phyloP scores from a whole-genome alignment of 345 rosid species.

The Corchorus capsularis region DNA sequence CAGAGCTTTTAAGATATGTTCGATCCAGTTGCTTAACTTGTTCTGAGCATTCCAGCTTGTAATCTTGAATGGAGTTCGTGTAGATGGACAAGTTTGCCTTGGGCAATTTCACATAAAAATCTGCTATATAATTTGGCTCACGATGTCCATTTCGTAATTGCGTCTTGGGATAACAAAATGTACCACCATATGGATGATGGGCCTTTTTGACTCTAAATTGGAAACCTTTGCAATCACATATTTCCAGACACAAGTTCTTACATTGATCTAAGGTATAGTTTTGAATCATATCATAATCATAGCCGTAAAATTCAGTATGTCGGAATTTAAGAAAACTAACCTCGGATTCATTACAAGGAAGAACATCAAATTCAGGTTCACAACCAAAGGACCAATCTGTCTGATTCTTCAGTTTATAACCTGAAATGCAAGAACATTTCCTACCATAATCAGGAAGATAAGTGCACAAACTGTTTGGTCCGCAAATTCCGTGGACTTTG shows the following conservation, averaged over 20 bases:
- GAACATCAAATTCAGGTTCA: slow-evolving; percentile 21
- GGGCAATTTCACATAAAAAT: slow-evolving; percentile 25
- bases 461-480: slow-evolving; percentile 30
- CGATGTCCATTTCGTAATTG: slow-evolving; percentile 23
- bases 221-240: slow-evolving; percentile 36
- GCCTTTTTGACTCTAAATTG: not conserved
- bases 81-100: not conserved
- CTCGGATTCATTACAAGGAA: slow-evolving; percentile 22
- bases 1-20: not conserved
- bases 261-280: slow-evolving; percentile 27
- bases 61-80: slow-evolving; percentile 18
- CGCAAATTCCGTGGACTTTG: slow-evolving; percentile 35
- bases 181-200: not conserved
- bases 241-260: slow-evolving; percentile 20
- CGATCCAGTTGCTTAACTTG: not conserved
- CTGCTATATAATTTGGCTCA: not conserved
- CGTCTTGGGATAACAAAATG: slow-evolving; percentile 27
- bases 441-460: slow-evolving; percentile 23
- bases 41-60: slow-evolving; percentile 24
- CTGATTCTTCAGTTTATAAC: slow-evolving; percentile 26
- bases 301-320: slow-evolving; percentile 39
- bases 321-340: slow-evolving; percentile 15
- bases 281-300: not conserved
- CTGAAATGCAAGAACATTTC: slow-evolving; percentile 34
- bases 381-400: slow-evolving; percentile 39